Conservation (phyloP, 2,329 filamentous ascomycete species). For the Pseudogymnoascus sp. region DNA sequence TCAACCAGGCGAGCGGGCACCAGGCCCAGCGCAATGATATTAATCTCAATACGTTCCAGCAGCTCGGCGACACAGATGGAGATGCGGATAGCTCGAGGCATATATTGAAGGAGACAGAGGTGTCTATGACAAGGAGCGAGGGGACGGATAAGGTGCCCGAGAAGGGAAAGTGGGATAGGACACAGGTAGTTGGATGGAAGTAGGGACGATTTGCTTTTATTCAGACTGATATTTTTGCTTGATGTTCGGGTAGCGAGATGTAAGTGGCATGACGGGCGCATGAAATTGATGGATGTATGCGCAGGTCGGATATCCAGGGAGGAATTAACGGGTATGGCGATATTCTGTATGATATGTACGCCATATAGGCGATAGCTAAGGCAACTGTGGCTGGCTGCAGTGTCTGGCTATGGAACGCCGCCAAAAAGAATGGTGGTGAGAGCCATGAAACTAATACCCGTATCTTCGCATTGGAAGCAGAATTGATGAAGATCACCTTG, state of each 20-base stretch:
- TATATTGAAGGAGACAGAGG: slow-evolving; percentile 32
- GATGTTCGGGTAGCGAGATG: neutral
- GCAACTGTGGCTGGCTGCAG: neutral
- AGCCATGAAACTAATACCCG: neutral
- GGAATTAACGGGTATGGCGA: neutral
- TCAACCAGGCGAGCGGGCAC: slow-evolving; percentile 15
- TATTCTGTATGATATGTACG: slow-evolving; percentile 4
- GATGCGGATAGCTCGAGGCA: slow-evolving; percentile 32
- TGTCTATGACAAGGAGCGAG: slow-evolving; percentile 21
- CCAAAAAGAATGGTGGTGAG: neutral
- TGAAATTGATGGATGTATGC: neutral
- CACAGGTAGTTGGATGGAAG: slow-evolving; percentile 22
- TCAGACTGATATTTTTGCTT: neutral
- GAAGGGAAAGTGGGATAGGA: slow-evolving; percentile 21
- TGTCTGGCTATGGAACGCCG: neutral
- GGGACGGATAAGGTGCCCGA: slow-evolving; percentile 19
- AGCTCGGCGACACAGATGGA: slow-evolving; percentile 18
- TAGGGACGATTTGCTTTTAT: slow-evolving; percentile 2
- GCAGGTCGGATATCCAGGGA: neutral
- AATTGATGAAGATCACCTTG: neutral
- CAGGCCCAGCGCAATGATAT: slow-evolving; percentile 12
- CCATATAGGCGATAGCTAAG: neutral
- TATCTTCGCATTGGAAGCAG: neutral
- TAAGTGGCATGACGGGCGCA: neutral
- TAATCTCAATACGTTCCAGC: slow-evolving; percentile 19